Conservation (phyloP, 192 early-diverging fungal genomes). For the Geosiphon pyriformis region DNA sequence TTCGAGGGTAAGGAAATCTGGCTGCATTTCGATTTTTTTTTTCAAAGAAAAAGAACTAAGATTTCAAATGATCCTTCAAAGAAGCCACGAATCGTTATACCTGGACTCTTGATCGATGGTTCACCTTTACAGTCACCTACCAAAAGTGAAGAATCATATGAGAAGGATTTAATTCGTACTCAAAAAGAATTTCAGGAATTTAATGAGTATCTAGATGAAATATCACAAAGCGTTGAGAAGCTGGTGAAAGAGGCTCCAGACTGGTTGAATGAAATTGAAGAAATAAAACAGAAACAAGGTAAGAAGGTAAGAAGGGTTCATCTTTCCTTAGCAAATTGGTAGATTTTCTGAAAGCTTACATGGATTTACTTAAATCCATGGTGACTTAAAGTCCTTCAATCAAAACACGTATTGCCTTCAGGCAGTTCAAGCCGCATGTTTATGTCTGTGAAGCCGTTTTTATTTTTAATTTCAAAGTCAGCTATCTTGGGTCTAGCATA, state of each 20-base stretch:
- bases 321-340: too few species aligned
- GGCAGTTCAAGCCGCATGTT: too few species aligned
- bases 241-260: background rate
- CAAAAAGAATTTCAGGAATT: constrained; percentile 6
- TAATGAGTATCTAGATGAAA: background rate
- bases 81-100: constrained; percentile 1
- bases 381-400: too few species aligned
- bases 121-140: constrained; percentile 1
- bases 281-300: constrained; percentile 9
- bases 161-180: background rate
- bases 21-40: background rate
- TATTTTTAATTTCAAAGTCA: too few species aligned
- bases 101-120: background rate
- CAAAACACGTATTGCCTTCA: too few species aligned
- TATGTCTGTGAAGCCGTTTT: too few species aligned
- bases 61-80: constrained; percentile 1
- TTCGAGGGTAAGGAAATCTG: too few species aligned
- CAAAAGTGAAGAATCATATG: background rate
- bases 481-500: too few species aligned
- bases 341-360: too few species aligned
- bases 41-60: background rate
- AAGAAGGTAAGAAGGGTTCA: too few species aligned
- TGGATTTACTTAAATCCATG: too few species aligned
- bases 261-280: background rate
- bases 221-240: background rate